Evolutionary conservation across 768 basidiomycete genomes (phyloP).

Genomic region (Russula brevipes): DNA sequence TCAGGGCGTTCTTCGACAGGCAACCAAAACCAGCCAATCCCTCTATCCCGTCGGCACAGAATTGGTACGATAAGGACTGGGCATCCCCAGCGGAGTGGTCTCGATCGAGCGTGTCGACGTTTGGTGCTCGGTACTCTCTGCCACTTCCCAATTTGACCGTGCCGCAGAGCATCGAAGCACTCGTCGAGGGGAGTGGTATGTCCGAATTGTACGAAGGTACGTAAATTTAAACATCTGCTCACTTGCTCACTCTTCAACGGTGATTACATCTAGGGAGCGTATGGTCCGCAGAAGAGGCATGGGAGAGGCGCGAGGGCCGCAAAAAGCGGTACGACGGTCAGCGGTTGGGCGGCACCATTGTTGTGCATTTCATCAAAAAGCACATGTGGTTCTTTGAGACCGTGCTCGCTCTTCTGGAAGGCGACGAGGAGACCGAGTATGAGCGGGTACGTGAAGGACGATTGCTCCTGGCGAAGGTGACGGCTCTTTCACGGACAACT

Average conservation of each 20-base stretch:
- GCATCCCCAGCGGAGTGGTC: slow-evolving; percentile 57
- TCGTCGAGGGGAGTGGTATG: slow-evolving; percentile 91
- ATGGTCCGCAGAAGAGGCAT: slow-evolving; percentile 58
- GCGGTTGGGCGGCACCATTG: slow-evolving; percentile 86
- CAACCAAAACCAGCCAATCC: slow-evolving; percentile 26
- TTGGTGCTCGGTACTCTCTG: slow-evolving; percentile 68
- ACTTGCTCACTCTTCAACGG: not conserved
- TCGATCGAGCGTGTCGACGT: slow-evolving; percentile 82
- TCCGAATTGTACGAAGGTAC: slow-evolving; percentile 61
- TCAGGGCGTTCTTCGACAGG: slow-evolving; percentile 49
- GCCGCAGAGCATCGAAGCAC: slow-evolving; percentile 76
- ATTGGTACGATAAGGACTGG: slow-evolving; percentile 28
- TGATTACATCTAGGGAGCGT: slow-evolving; percentile 42
- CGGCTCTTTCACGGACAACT: not conserved
- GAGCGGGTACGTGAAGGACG: slow-evolving; percentile 25
- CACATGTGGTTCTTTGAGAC: slow-evolving; percentile 96
- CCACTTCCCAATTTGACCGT: slow-evolving; percentile 62
- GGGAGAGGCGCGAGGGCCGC: slow-evolving; percentile 69
- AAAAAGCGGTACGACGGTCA: slow-evolving; percentile 55
- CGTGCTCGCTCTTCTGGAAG: slow-evolving; percentile 78
- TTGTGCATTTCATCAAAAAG: slow-evolving; percentile 97
- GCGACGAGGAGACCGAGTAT: slow-evolving; percentile 60
- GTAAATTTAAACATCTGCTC: slow-evolving; percentile 15
- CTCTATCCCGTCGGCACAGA: slow-evolving; percentile 28
- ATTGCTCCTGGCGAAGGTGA: not conserved